Evolutionary conservation across 176 grass and related monocot species (phyloP).

Genomic region (Tuctoria greenei): DNA sequence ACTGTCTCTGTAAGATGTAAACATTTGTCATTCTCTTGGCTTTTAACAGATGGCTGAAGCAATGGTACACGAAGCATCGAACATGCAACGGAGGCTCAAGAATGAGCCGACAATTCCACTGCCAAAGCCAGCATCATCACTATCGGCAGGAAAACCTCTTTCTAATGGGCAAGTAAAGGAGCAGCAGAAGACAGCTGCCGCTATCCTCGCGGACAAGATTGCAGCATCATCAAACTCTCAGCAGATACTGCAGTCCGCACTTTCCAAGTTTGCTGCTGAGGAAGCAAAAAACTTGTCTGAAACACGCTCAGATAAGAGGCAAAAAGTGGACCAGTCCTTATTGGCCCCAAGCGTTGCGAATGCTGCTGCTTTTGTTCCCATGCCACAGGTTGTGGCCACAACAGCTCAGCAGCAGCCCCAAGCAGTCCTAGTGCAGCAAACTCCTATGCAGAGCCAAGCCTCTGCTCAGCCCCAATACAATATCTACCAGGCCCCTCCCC

Average conservation of each 20-base stretch:
- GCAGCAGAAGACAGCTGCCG: slow-evolving; percentile 59
- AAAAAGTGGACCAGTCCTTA: slow-evolving; percentile 48
- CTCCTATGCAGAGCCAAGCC: slow-evolving; percentile 53
- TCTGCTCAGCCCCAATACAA: slow-evolving; percentile 60
- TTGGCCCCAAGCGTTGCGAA: slow-evolving; percentile 44
- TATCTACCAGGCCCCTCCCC: slow-evolving; percentile 49
- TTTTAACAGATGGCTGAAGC: slow-evolving; percentile 61
- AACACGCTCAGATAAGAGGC: slow-evolving; percentile 48
- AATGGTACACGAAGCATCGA: slow-evolving; percentile 65
- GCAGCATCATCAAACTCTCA: slow-evolving; percentile 78
- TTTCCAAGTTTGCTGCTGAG: slow-evolving; percentile 88
- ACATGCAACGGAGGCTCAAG: slow-evolving; percentile 78
- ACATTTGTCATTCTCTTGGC: slow-evolving; percentile 28
- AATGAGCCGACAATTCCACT: slow-evolving; percentile 58
- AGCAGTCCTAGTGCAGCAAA: slow-evolving; percentile 52
- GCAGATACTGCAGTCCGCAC: slow-evolving; percentile 85
- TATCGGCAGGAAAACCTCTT: slow-evolving; percentile 40
- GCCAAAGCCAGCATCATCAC: slow-evolving; percentile 33
- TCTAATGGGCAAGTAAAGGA: slow-evolving; percentile 56
- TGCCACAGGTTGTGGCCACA: slow-evolving; percentile 55
- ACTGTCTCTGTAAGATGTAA: slow-evolving; percentile 23
- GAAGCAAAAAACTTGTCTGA: slow-evolving; percentile 61
- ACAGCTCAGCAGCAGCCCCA: slow-evolving; percentile 71
- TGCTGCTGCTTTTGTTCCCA: slow-evolving; percentile 60
- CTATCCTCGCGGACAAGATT: slow-evolving; percentile 79